Evolutionary conservation across 208 protist species (phyloP), one percentile per base, ranked within the genome.

Genomic region (Phytomonas sp.): DNA sequence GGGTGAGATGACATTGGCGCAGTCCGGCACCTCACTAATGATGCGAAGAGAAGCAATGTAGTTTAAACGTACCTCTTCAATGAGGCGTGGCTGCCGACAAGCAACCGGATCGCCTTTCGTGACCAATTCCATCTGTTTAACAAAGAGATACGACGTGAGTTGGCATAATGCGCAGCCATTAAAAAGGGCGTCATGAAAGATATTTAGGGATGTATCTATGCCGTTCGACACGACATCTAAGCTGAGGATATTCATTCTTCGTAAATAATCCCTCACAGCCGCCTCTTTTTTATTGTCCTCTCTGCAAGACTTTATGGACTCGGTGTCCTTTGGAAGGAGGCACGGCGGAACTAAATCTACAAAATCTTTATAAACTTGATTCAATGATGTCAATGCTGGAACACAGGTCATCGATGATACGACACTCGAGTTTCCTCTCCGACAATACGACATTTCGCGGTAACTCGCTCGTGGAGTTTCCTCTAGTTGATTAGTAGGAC

Each of bases 81-180:
- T 36, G 28, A 66, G 79, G 29, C 76, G 76, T 0, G 82, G 82
- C 32, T 62, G 74, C 46, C 70, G 70, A 63, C 67, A 78, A 23
- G 74, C 74, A 9, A 79, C 70, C 13, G 72, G 71, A 61, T 74
- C 75, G 5, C 3, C 43, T 2, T 29, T 23, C 26, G 17, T 34
- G 6, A 1, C 13, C 29, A 4, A 8, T 26, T 36, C 72, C 61
- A 60, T 70, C 0, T 64, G 65, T 13, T 67, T 77, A 46, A 33
- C 26, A 32, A 53, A 32, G 36, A 84, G 67, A 28, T 66, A 67
- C 2, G 37, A 46, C 64, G 87, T 67, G 15, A 94, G 76, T 64
- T 82, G 84, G 51, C 80, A 81, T 23, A 91, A 70, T 0, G 84
- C 89, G 37, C 74, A 70, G 7, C 85, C 89, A 72, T 94, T 94